Conservation (phyloP, 108 stramenopile genomes). For the Nannochloropsis oceanica region DNA sequence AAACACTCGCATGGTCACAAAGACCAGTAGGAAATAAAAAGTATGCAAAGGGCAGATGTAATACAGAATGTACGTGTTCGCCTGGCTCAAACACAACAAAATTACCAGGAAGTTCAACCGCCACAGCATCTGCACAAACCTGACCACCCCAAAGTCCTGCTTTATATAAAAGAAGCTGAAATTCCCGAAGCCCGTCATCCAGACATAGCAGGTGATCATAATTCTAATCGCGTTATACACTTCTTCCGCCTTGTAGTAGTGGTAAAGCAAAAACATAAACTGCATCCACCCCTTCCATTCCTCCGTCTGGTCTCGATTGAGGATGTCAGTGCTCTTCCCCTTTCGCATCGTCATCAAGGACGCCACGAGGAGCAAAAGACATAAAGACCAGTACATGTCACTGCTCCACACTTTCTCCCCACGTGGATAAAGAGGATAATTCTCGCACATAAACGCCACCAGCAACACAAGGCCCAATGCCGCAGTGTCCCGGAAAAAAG, state of each 20-base stretch:
- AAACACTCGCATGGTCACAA: conserved; percentile 62
- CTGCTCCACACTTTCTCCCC: conserved; percentile 25
- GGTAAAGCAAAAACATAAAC: conserved; percentile 89
- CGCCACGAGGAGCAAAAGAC: conserved; percentile 23
- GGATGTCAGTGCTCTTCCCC: conserved; percentile 37
- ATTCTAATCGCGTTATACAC: conserved; percentile 88
- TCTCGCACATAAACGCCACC: conserved; percentile 31
- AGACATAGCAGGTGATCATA: conserved; percentile 94
- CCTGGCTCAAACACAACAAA: conserved; percentile 70
- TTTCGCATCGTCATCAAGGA: conserved; percentile 26
- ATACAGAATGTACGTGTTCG: conserved; percentile 90
- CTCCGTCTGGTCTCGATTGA: conserved; percentile 92
- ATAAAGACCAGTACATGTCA: conserved; percentile 43
- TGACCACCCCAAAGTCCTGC: conserved; percentile 68
- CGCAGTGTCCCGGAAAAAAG: conserved; percentile 19
- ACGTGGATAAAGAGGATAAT: conserved; percentile 29
- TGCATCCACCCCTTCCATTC: conserved; percentile 99
- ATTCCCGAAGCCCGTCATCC: conserved; percentile 98
- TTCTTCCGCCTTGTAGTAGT: conserved; percentile 87
- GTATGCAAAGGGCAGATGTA: conserved; percentile 96
- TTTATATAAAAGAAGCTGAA: conserved; percentile 83
- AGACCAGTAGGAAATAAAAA: conserved; percentile 90
- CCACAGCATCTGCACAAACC: conserved; percentile 92
- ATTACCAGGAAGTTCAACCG: conserved; percentile 86
- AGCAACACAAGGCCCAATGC: conserved; percentile 20